phyloP scores from a whole-genome alignment of 2,329 filamentous ascomycete genomes.

The Furcasterigmium sp. region DNA sequence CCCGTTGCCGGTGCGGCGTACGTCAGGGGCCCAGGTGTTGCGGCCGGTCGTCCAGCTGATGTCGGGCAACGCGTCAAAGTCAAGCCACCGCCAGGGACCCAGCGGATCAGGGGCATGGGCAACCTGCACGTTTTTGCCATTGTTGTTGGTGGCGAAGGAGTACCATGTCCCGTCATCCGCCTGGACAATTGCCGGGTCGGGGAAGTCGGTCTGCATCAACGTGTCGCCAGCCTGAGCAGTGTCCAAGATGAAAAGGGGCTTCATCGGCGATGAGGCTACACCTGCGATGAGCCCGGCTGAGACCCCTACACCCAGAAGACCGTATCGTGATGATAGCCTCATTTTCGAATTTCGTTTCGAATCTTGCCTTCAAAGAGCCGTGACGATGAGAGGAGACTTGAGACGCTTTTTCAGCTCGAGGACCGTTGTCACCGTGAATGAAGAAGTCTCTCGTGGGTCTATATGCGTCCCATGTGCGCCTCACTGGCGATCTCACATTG shows the following conservation, averaged over 20 bases:
- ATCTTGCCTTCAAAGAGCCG: no score
- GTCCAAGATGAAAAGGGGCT: constrained; percentile 7
- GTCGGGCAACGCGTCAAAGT: constrained; percentile 49
- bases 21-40: constrained; percentile 59
- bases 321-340: constrained; percentile 5
- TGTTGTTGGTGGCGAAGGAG: constrained; percentile 50
- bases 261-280: constrained; percentile 3
- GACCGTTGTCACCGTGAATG: no score
- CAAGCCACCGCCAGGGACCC: constrained; percentile 39
- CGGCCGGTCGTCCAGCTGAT: constrained; percentile 47
- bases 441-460: no score
- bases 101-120: constrained; percentile 43
- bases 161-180: constrained; percentile 45
- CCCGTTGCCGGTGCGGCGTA: constrained; percentile 42
- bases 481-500: no score
- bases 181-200: constrained; percentile 48
- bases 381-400: no score
- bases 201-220: constrained; percentile 38
- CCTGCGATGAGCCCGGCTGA: constrained; percentile 4
- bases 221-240: constrained; percentile 2
- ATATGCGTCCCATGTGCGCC: no score
- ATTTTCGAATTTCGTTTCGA: not conserved
- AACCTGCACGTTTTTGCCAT: constrained; percentile 46
- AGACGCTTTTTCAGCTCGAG: no score
- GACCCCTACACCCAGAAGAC: constrained; percentile 2